These are phyloP conservation scores for Hyphopichia wangnamkhiaoensis DNA, from an alignment of 1,139 yeast genomes.

Conservation along the genomic window DNA sequence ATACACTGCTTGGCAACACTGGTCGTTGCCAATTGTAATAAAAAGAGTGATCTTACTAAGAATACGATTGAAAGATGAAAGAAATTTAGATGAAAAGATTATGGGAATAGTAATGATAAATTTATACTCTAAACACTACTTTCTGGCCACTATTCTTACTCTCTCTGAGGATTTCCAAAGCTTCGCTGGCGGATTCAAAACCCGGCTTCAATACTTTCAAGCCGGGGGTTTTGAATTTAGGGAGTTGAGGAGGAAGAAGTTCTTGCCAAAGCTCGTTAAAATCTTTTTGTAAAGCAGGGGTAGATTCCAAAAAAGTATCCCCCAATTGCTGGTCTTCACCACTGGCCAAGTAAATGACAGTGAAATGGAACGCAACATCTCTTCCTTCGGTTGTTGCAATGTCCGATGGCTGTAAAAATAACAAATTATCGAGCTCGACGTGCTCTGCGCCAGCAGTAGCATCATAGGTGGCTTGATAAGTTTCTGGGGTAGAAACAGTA, in stretches of 20 bases:
- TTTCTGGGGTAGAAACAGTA: constrained; percentile 44
- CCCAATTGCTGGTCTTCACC: constrained; percentile 25
- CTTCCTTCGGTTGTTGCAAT: constrained; percentile 9
- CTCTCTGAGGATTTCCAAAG: constrained; percentile 25
- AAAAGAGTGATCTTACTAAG: too few relatives aligned
- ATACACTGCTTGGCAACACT: too few relatives aligned
- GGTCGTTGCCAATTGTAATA: too few relatives aligned
- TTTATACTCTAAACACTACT: constrained; percentile 21
- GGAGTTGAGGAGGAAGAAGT: constrained; percentile 9
- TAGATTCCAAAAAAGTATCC: constrained; percentile 8
- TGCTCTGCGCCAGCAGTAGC: constrained; percentile 33
- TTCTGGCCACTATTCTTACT: constrained; percentile 41
- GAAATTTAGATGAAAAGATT: background rate
- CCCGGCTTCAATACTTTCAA: constrained; percentile 35
- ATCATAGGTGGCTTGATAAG: constrained; percentile 45
- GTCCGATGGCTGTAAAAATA: background rate
- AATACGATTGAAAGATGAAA: background rate
- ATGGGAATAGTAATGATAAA: background rate
- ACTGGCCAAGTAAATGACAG: constrained; percentile 39
- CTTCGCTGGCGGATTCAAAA: constrained; percentile 30
- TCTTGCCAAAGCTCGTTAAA: constrained; percentile 14
- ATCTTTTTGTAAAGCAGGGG: constrained; percentile 10
- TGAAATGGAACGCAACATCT: constrained; percentile 9
- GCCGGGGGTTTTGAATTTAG: constrained; percentile 25
- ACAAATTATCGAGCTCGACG: constrained; percentile 19